Conservation (phyloP, 305 asterid genomes). For the Striga hermonthica region DNA sequence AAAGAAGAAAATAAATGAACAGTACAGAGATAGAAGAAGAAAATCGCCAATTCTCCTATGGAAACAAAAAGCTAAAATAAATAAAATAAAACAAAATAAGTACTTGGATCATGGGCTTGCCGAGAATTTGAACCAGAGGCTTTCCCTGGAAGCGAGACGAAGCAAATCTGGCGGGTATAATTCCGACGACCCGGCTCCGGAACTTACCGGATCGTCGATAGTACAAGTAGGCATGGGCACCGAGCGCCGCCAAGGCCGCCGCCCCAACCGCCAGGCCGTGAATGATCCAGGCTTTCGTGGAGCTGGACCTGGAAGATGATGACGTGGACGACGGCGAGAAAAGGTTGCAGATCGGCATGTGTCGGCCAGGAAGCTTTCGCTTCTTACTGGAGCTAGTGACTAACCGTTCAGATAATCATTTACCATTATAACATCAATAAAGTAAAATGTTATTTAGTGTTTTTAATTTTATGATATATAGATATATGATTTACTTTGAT, state of each 20-base stretch:
- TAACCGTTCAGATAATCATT: neutral
- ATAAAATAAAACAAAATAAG: neutral
- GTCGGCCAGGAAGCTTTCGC: neutral
- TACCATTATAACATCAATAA: neutral
- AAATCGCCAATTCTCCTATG: no score
- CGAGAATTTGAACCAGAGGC: conserved; percentile 78
- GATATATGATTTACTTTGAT: no score
- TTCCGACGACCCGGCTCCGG: conserved; percentile 79
- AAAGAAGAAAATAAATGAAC: no score
- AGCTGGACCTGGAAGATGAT: conserved; percentile 41
- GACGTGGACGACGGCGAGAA: conserved; percentile 2
- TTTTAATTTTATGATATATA: no score
- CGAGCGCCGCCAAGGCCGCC: conserved; percentile 57
- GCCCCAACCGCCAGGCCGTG: conserved; percentile 57
- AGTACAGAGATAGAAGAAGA: no score
- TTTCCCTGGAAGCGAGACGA: conserved; percentile 83
- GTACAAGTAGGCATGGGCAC: conserved; percentile 47
- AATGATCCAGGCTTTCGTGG: conserved; percentile 45
- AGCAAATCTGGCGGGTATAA: conserved; percentile 86
- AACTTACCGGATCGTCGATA: conserved; percentile 49
- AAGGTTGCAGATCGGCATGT: conserved; percentile 5
- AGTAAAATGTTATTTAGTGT: neutral
- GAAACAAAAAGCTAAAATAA: neutral
- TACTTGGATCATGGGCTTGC: conserved; percentile 97
- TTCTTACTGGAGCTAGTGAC: neutral